Evolutionary conservation across 192 early-diverging fungal genomes (phyloP).

Genomic region (Coemansia sp.): DNA sequence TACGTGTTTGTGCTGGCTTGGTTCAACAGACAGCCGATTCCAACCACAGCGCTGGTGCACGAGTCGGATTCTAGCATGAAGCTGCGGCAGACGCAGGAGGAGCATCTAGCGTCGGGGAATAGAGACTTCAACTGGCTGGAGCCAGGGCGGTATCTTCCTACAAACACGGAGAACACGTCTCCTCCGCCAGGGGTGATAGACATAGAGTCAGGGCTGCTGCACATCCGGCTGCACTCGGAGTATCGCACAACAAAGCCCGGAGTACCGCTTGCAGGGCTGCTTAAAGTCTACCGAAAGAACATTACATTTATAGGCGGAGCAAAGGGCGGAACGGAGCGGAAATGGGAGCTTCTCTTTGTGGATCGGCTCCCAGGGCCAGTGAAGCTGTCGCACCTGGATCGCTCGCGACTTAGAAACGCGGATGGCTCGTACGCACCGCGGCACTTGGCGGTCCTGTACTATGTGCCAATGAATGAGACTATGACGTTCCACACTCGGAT

Average conservation of each 20-base stretch:
- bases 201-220: constrained; percentile 34
- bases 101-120: constrained; percentile 30
- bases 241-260: constrained; percentile 30
- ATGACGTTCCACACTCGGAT: constrained; percentile 33
- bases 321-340: constrained; percentile 4
- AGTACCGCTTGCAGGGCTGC: constrained; percentile 42
- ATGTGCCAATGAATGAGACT: constrained; percentile 35
- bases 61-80: constrained; percentile 29
- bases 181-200: constrained; percentile 25
- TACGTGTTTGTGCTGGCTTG: constrained; percentile 53
- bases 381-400: constrained; percentile 41
- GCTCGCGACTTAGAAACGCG: constrained; percentile 39
- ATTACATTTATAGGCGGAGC: constrained; percentile 22
- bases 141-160: constrained; percentile 21
- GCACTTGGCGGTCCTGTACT: constrained; percentile 46
- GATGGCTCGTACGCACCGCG: constrained; percentile 38
- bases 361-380: constrained; percentile 49
- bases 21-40: constrained; percentile 56
- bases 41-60: constrained; percentile 47
- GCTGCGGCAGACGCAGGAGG: constrained; percentile 28
- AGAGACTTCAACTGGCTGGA: constrained; percentile 50
- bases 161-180: neutral
- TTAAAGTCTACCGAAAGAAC: constrained; percentile 49
- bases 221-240: constrained; percentile 49
- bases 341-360: constrained; percentile 54